phyloP scores from a whole-genome alignment of 805 yeast genomes.

The Pachysolen tannophilus region DNA sequence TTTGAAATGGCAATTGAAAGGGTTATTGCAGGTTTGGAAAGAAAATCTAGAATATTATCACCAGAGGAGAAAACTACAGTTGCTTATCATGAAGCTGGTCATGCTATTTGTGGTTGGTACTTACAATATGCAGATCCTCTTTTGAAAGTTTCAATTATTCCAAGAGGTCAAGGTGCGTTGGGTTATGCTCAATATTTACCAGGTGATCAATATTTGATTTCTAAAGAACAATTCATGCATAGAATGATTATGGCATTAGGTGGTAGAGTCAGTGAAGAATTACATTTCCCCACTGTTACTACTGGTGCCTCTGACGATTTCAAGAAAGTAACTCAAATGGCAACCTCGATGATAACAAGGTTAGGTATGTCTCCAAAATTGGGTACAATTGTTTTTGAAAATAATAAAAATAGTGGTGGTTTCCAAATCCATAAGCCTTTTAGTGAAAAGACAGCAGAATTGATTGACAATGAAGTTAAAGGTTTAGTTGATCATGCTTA shows the following conservation, averaged over 20 bases:
- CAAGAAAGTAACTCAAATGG: conserved; percentile 91
- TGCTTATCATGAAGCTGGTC: conserved; percentile 99
- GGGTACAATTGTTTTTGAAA: conserved; percentile 78
- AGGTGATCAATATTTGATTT: conserved; percentile 76
- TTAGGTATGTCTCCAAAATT: conserved; percentile 86
- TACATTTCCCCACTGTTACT: conserved; percentile 86
- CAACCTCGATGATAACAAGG: conserved; percentile 84
- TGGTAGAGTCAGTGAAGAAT: conserved; percentile 93
- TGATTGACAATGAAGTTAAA: conserved; percentile 78
- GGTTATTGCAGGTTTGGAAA: conserved; percentile 93
- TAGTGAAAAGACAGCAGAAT: conserved; percentile 76
- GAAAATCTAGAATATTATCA: conserved; percentile 74
- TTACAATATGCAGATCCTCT: conserved; percentile 87
- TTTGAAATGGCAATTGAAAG: conserved; percentile 97
- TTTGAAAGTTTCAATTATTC: conserved; percentile 91
- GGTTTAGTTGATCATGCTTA: conserved; percentile 73
- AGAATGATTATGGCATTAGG: conserved; percentile 97
- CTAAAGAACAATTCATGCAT: conserved; percentile 72
- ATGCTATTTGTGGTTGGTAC: conserved; percentile 97
- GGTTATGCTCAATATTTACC: conserved; percentile 98
- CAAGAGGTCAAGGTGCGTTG: conserved; percentile 93
- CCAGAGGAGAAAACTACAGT: conserved; percentile 85
- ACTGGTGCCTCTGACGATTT: conserved; percentile 96
- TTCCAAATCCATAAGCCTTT: conserved; percentile 57
- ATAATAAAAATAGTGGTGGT: conserved; percentile 57